phyloP scores from a whole-genome alignment of 495 filamentous ascomycete species.

The Neurospora pannonica region DNA sequence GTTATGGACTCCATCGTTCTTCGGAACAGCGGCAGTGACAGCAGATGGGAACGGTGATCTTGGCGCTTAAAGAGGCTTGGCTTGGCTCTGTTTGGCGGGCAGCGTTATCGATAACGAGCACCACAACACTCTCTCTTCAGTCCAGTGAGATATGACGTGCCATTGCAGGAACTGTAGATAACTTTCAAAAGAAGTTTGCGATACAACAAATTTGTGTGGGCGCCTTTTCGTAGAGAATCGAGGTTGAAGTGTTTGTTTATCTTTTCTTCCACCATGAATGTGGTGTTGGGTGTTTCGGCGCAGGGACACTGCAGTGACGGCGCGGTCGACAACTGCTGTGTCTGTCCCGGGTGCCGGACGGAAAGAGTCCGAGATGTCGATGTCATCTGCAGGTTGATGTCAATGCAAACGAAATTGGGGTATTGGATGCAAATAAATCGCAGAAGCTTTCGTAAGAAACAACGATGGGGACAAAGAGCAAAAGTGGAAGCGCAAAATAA shows the following conservation, averaged over 20 bases:
- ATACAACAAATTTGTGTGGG: neutral
- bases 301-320: neutral
- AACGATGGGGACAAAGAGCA: neutral
- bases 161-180: neutral
- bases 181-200: neutral
- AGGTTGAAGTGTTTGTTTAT: neutral
- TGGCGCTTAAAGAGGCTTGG: neutral
- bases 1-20: neutral
- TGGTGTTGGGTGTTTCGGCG: neutral
- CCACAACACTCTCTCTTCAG: neutral
- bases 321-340: neutral
- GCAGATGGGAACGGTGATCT: neutral
- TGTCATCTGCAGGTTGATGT: neutral
- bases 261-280: neutral
- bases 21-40: neutral
- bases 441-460: neutral
- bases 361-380: neutral
- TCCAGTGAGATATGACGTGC: neutral
- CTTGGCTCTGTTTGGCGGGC: neutral
- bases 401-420: neutral
- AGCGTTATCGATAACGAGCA: neutral
- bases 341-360: neutral
- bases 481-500: neutral
- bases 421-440: neutral
- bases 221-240: neutral